Percentiles rank a stretch among this genome's conserved stretches.
phyloP scores from a whole-genome alignment of 2,329 filamentous ascomycete genomes.

The Scedosporium apiospermum region DNA sequence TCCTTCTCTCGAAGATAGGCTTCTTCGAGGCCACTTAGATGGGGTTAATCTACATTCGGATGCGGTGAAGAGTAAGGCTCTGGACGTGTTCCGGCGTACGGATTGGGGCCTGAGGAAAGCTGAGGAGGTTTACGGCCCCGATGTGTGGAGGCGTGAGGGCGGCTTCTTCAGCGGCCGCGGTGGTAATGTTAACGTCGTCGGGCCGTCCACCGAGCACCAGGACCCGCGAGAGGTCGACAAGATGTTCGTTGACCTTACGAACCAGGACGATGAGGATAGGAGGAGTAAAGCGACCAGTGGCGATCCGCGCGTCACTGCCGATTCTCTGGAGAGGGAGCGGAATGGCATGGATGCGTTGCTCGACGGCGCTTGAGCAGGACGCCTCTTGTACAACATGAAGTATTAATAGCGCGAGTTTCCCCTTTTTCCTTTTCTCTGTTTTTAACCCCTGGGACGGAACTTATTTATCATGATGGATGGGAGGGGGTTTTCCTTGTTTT shows the following conservation, averaged over 20 bases:
- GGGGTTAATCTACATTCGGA: conserved; percentile 34
- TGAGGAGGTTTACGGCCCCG: conserved; percentile 39
- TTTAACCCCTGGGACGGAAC: neutral
- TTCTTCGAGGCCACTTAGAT: conserved; percentile 38
- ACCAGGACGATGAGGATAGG: conserved; percentile 39
- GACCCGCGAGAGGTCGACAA: conserved; percentile 40
- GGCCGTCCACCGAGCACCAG: conserved; percentile 11
- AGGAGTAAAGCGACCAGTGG: conserved; percentile 23
- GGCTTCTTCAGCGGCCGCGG: neutral
- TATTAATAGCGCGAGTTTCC: neutral
- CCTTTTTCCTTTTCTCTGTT: conserved; percentile 1
- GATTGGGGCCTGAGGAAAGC: conserved; percentile 40
- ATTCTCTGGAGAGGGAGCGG: conserved; percentile 33
- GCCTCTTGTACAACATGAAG: neutral
- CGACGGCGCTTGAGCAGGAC: conserved; percentile 26
- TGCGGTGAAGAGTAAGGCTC: conserved; percentile 36
- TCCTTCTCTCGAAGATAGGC: conserved; percentile 38
- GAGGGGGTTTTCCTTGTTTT: neutral
- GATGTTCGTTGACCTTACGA: conserved; percentile 48
- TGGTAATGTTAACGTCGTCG: neutral
- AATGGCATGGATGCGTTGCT: conserved; percentile 37
- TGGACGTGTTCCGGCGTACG: conserved; percentile 42
- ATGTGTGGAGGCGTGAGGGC: conserved; percentile 30
- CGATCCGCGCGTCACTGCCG: conserved; percentile 28
- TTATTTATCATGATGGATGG: neutral